Evolutionary conservation across 805 yeast species (phyloP), one percentile per base, ranked within the genome.

Genomic region (Wickerhamiella spandovensis): DNA sequence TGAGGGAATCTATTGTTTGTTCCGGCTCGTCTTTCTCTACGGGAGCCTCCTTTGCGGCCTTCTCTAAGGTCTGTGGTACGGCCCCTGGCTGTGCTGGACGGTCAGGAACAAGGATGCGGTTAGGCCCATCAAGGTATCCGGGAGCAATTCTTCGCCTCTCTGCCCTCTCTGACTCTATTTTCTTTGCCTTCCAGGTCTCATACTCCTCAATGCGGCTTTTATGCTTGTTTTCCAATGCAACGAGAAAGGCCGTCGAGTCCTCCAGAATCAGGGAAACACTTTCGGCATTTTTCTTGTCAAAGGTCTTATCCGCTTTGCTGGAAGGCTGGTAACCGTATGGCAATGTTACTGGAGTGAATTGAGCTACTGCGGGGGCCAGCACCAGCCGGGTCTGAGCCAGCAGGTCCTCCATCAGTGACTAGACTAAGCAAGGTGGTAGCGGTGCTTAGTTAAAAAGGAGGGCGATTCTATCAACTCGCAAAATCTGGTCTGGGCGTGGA

Each of bases 81-180:
- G 32, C 15, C 32, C 12, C 15, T 15, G 39, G 20, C 10, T 23
- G 20, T 6, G 12, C 15, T 32, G 30, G 30, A 41, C 20, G 17
- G 23, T 43, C 24, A n/a, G 56, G 56, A 18, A 42, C 47, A 12
- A 66, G 59, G 25, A 66, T 42, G 13, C 57, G 57, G 28, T 57
- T 53, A 1, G 51, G 38, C 3, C 63, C 47, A 38, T 66, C 73
- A 39, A 66, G 59, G 49, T 72, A 72, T 0, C 76, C 76, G 3
- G 76, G 76, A 1, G 74, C 74, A 15, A 71, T 48, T 28, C 59
- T 58, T 18, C 68, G 54, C 22, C 56, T 55, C 43, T 59, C 62
- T 37, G 53, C 57, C 9, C 56, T 53, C 22, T 59, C 61, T 22
- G 51, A 44, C 25, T 50, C 50, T 10, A 50, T 51, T 23, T 60